phyloP scores from a whole-genome alignment of 345 rosid genomes.

The Corchorus olitorius region DNA sequence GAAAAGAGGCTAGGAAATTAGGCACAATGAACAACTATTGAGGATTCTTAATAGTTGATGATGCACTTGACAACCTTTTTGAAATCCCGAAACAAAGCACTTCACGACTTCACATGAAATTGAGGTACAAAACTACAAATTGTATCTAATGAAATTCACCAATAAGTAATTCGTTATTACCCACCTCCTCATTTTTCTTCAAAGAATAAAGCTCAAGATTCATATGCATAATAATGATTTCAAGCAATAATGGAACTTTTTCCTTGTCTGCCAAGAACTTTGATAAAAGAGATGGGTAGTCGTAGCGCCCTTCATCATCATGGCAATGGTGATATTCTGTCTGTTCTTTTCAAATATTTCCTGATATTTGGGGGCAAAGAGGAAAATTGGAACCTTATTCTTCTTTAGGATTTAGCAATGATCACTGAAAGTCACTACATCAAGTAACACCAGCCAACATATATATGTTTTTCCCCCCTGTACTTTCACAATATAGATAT shows the following conservation, averaged over 20 bases:
- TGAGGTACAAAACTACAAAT: conserved; percentile 21
- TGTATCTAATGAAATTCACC: conserved; percentile 18
- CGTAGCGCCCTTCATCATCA: conserved; percentile 92
- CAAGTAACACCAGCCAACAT: no score
- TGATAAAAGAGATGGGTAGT: conserved; percentile 74
- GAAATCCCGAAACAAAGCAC: conserved; percentile 58
- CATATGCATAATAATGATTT: conserved; percentile 72
- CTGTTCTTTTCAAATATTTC: conserved; percentile 73
- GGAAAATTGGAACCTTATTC: no score
- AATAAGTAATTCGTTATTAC: conserved; percentile 21
- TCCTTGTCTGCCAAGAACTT: conserved; percentile 87
- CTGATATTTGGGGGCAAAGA: conserved; percentile 36
- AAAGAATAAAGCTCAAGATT: conserved; percentile 88
- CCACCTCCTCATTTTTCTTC: conserved; percentile 88
- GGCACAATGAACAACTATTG: no score
- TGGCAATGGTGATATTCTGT: conserved; percentile 69
- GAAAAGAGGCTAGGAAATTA: not conserved
- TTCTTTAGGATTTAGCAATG: no score
- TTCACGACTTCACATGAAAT: conserved; percentile 20
- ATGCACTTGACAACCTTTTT: conserved; percentile 65
- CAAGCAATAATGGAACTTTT: conserved; percentile 72
- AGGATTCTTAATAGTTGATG: conserved; percentile 2
- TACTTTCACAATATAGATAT: no score
- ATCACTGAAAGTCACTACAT: not conserved
- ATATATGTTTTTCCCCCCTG: no score